Percentiles rank a stretch among this genome's conserved stretches.
These are phyloP conservation scores for Ceratobasidium sp. DNA, from an alignment of 1,284 basidiomycete species.

Conservation along the genomic window DNA sequence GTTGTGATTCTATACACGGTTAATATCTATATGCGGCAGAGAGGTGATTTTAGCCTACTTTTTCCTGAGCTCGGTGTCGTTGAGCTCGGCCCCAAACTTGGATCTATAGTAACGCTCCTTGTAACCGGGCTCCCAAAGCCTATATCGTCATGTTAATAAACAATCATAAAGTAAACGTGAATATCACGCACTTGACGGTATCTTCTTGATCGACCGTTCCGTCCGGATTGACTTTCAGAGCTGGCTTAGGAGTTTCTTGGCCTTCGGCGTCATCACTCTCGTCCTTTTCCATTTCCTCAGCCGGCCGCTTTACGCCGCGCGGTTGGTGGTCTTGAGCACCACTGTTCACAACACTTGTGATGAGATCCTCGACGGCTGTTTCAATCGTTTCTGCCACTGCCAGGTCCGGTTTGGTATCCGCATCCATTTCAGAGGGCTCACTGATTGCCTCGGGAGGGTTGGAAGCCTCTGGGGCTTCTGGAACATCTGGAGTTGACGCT, in stretches of 20 bases:
- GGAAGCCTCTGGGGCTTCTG: slow-evolving; percentile 2
- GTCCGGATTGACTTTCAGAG: slow-evolving; percentile 81
- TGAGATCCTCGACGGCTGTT: slow-evolving; percentile 50
- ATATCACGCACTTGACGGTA: slow-evolving; percentile 77
- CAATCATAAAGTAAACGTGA: slow-evolving; percentile 26
- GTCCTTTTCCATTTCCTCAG: slow-evolving; percentile 58
- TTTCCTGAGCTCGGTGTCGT: slow-evolving; percentile 76
- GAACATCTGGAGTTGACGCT: slow-evolving; percentile 17
- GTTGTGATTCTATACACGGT: slow-evolving; percentile 69
- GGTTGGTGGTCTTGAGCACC: slow-evolving; percentile 40
- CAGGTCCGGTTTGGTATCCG: neutral
- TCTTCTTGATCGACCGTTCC: slow-evolving; percentile 93
- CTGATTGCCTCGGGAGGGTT: neutral
- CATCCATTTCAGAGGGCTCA: neutral
- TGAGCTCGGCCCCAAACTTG: slow-evolving; percentile 85
- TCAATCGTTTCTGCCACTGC: slow-evolving; percentile 43
- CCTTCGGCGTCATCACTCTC: slow-evolving; percentile 41
- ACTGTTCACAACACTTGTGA: slow-evolving; percentile 46
- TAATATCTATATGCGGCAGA: slow-evolving; percentile 2
- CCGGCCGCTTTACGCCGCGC: slow-evolving; percentile 73
- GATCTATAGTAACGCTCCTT: slow-evolving; percentile 93
- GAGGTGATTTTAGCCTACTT: slow-evolving; percentile 57
- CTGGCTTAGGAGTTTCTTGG: slow-evolving; percentile 49
- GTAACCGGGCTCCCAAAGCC: slow-evolving; percentile 94
- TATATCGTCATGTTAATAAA: slow-evolving; percentile 48